Evolutionary conservation across 345 rosid species (phyloP), one percentile per base, ranked within the genome.

Genomic region (Linum tenue): DNA sequence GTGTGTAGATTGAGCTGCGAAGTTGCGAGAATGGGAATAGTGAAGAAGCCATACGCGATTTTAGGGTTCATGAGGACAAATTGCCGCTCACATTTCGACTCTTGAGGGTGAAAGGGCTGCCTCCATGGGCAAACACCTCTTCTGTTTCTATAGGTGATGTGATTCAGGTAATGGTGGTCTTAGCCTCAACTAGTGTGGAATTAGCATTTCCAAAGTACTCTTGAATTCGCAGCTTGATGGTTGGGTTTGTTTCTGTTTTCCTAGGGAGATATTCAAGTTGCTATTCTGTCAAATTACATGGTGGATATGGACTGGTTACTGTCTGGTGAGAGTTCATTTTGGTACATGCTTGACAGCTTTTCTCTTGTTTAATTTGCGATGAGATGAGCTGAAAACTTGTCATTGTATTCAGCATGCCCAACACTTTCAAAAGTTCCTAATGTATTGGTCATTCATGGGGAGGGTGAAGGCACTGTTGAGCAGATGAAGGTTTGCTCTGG

Each of bases 231-330:
- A 55, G 60, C 14, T 64, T 43, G 60, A 3, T 38, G 9, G 50
- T 11, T 31, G 17, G 50, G 22, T 10, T 31, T 38, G 37, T 5
- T 39, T 72, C 14, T 39, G 2, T 69, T 55, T 37, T 7, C 37
- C 67, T 66, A 90, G 99, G 99, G 92, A 51, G 92, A 92, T 64
- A 71, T 90, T 72, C 71, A 79, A 72, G 76, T 81, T 75, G 94
- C 85, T 35, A 67, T 90, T 55, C 79, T 92, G 22, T 90, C 97
- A 40, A 92, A 92, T 80, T 92, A 86, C 76, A 92, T 92, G 97
- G 99, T 90, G 59, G 97, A 92, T 71, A 40, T 90, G 22, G 92
- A 88, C 72, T 92, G 99, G 99, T 74, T 92, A 76, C 48, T 85
- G 62, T 77, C 85, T 39, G 84, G 87, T 83, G 40, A 80, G 84